Conservation (phyloP, 441 rosid genomes). For the Syzygium malaccense region DNA sequence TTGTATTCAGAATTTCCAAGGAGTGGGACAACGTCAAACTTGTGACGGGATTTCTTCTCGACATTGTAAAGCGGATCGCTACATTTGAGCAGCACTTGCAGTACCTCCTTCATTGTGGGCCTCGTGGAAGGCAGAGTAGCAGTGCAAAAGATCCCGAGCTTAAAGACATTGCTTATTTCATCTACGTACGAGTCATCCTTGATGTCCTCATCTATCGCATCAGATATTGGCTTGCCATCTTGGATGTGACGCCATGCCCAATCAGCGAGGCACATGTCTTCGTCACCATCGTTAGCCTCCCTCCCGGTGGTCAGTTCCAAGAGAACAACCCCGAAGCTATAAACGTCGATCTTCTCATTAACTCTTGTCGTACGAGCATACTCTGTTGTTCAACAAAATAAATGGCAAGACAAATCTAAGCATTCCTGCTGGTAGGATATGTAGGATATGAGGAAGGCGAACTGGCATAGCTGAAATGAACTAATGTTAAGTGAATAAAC, state of each 20-base stretch:
- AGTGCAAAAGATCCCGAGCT: slow-evolving; percentile 46
- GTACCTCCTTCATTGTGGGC: slow-evolving; percentile 48
- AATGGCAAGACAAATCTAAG: background rate
- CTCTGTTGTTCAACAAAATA: slow-evolving; percentile 22
- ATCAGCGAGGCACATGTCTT: slow-evolving; percentile 28
- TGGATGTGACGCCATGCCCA: slow-evolving; percentile 41
- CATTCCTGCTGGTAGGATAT: background rate
- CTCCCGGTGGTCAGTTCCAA: slow-evolving; percentile 55
- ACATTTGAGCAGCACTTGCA: slow-evolving; percentile 19
- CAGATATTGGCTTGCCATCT: slow-evolving; percentile 19
- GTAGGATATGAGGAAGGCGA: background rate
- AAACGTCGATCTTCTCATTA: slow-evolving; percentile 43
- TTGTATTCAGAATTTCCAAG: slow-evolving; percentile 5
- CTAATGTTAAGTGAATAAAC: too few species aligned
- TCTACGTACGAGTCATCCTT: slow-evolving; percentile 19
- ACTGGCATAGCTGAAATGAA: background rate
- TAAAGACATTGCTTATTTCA: slow-evolving; percentile 43
- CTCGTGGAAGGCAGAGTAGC: slow-evolving; percentile 26
- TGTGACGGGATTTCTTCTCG: slow-evolving; percentile 2
- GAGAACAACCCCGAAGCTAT: slow-evolving; percentile 59
- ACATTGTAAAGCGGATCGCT: background rate
- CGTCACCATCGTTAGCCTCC: slow-evolving; percentile 33
- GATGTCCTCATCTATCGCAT: slow-evolving; percentile 35
- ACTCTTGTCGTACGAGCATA: slow-evolving; percentile 30
- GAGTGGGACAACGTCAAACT: slow-evolving; percentile 13